Percentiles rank a stretch among this genome's conserved stretches.
These are phyloP conservation scores for Aspergillus avenaceus DNA, from an alignment of 495 filamentous ascomycete species.

Conservation along the genomic window DNA sequence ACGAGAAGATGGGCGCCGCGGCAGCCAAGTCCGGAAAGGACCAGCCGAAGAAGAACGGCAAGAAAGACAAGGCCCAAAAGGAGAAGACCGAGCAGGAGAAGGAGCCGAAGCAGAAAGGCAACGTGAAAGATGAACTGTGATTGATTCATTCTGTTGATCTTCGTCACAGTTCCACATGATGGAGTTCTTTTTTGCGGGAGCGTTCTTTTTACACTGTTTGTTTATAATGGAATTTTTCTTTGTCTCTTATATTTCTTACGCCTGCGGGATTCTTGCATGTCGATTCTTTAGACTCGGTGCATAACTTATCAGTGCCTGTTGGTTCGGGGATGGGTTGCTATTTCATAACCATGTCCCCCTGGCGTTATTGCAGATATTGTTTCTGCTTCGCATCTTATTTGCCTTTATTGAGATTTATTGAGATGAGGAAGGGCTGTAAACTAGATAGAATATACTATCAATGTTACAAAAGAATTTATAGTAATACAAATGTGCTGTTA, in stretches of 20 bases:
- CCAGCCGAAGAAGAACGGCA: constrained; percentile 46
- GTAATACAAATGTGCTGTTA: background rate
- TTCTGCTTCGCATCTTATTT: background rate
- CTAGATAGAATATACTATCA: constrained; percentile 3
- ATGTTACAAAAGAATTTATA: background rate
- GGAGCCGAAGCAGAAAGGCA: constrained; percentile 18
- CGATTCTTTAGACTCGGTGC: no score
- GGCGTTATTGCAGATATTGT: background rate
- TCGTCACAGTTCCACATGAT: background rate
- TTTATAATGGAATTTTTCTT: no score
- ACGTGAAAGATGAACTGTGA: constrained; percentile 43
- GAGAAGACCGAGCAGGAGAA: constrained; percentile 15
- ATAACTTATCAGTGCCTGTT: no score
- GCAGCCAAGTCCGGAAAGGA: constrained; percentile 25
- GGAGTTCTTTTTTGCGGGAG: constrained; percentile 12
- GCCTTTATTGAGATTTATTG: background rate
- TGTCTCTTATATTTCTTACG: background rate
- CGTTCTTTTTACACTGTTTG: constrained; percentile 4
- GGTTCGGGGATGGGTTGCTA: no score
- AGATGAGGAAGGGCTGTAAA: background rate
- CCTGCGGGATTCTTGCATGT: no score
- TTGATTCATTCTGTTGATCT: constrained; percentile 2
- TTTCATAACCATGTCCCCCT: background rate
- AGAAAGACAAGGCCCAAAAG: constrained; percentile 42
- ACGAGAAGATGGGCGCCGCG: constrained; percentile 45